These are phyloP conservation scores for Ustilaginoidea virens DNA, from an alignment of 2,329 filamentous ascomycete genomes.

Conservation along the genomic window DNA sequence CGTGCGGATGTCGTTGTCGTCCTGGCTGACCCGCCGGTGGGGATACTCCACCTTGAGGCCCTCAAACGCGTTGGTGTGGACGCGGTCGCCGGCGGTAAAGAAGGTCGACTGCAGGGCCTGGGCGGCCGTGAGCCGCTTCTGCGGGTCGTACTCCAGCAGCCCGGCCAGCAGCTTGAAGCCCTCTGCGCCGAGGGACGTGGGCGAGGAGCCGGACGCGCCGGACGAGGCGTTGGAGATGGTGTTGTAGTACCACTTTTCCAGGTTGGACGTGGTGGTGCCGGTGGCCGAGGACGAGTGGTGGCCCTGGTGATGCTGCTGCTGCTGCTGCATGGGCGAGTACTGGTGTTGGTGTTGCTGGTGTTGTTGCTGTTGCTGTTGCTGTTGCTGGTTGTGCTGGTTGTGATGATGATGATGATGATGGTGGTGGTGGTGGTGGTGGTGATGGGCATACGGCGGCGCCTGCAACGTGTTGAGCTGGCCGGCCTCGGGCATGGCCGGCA, in stretches of 20 bases:
- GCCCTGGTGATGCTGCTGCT: too few relatives aligned
- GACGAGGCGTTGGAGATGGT: constrained; percentile 45
- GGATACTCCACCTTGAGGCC: constrained; percentile 82
- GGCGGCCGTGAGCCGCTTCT: constrained; percentile 73
- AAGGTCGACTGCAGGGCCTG: constrained; percentile 84
- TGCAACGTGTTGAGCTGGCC: constrained; percentile 47
- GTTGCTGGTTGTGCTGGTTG: constrained; percentile 22
- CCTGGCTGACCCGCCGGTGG: constrained; percentile 74
- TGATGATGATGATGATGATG: constrained; percentile 14
- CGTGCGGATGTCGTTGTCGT: constrained; percentile 91
- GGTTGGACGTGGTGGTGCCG: constrained; percentile 22
- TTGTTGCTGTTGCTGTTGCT: constrained; percentile 15
- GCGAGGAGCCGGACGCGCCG: constrained; percentile 14
- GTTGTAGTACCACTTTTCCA: constrained; percentile 70
- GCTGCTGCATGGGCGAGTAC: too few relatives aligned
- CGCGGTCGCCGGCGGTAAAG: constrained; percentile 59
- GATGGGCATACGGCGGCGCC: constrained; percentile 27
- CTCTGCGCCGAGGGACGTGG: constrained; percentile 53
- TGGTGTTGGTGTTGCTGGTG: constrained; percentile 15
- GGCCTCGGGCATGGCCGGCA: constrained; percentile 79
- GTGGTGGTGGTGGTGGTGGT: constrained; percentile 12
- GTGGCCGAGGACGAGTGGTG: constrained; percentile 7
- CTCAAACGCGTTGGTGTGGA: constrained; percentile 79
- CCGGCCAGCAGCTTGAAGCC: constrained; percentile 71
- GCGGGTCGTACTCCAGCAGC: constrained; percentile 84